phyloP scores from a whole-genome alignment of 441 rosid species.

The Croton laevigatus region DNA sequence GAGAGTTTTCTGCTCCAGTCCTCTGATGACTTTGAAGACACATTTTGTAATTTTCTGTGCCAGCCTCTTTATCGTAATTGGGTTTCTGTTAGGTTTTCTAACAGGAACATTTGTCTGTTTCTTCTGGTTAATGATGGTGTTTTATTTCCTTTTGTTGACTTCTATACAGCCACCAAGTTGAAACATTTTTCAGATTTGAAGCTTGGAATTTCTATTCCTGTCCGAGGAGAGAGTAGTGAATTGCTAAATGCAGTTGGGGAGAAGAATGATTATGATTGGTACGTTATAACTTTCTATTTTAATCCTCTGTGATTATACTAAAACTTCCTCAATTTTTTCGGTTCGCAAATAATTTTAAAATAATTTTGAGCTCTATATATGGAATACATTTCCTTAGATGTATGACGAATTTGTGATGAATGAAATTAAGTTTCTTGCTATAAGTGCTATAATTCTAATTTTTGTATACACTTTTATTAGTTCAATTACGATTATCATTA shows the following conservation, averaged over 20 bases:
- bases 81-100: conserved; percentile 8
- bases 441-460: conserved; percentile 6
- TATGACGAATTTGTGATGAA: not conserved
- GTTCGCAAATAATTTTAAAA: conserved; percentile 16
- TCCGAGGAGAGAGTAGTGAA: conserved; percentile 82
- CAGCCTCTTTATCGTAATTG: conserved; percentile 19
- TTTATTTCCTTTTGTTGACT: conserved; percentile 22
- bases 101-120: conserved; percentile 16
- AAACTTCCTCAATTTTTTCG: not conserved
- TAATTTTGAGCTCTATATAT: conserved; percentile 1
- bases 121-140: conserved; percentile 20
- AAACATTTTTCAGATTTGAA: conserved; percentile 79
- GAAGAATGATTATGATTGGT: conserved; percentile 99
- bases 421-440: not conserved
- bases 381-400: not conserved
- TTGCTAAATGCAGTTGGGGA: conserved; percentile 82
- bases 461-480: not conserved
- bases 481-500: not conserved
- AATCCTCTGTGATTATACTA: not conserved
- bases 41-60: conserved; percentile 64
- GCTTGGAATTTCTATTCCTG: conserved; percentile 71
- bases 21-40: conserved; percentile 73
- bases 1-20: conserved; percentile 85
- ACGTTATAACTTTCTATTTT: conserved; percentile 29
- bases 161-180: conserved; percentile 68